Evolutionary conservation across 1,284 basidiomycete genomes (phyloP).

Genomic region (Earliella scabrosa): DNA sequence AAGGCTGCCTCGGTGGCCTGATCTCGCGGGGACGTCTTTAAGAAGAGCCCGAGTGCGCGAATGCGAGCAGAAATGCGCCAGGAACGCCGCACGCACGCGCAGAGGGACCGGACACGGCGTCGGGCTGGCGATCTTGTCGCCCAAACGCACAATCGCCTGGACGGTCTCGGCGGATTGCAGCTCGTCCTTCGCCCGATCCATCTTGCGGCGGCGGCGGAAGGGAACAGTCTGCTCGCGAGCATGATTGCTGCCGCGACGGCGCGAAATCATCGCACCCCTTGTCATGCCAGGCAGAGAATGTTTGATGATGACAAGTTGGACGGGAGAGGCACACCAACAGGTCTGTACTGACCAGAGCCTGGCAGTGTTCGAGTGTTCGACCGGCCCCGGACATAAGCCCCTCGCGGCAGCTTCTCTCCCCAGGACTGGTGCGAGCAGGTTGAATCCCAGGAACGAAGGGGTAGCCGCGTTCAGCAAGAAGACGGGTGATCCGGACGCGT

Average conservation of each 20-base stretch:
- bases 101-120: neutral
- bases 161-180: neutral
- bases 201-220: neutral
- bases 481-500: conserved; percentile 17
- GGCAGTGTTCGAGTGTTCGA: conserved; percentile 1
- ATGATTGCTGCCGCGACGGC: neutral
- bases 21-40: conserved; percentile 12
- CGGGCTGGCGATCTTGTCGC: conserved; percentile 13
- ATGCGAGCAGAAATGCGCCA: conserved; percentile 3
- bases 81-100: neutral
- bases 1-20: conserved; percentile 10
- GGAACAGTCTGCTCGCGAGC: neutral
- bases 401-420: neutral
- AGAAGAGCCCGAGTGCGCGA: conserved; percentile 2
- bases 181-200: neutral
- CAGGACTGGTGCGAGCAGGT: neutral
- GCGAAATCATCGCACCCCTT: conserved; percentile 7
- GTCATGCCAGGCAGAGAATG: conserved; percentile 8
- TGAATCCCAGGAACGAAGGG: conserved; percentile 16
- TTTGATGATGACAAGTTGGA: conserved; percentile 15
- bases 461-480: neutral
- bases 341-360: neutral
- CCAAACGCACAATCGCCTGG: neutral
- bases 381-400: conserved; percentile 14
- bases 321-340: conserved; percentile 7